Evolutionary conservation across 371 early-diverging fungal species (phyloP).

Genomic region (Aphelidium insulamus): DNA sequence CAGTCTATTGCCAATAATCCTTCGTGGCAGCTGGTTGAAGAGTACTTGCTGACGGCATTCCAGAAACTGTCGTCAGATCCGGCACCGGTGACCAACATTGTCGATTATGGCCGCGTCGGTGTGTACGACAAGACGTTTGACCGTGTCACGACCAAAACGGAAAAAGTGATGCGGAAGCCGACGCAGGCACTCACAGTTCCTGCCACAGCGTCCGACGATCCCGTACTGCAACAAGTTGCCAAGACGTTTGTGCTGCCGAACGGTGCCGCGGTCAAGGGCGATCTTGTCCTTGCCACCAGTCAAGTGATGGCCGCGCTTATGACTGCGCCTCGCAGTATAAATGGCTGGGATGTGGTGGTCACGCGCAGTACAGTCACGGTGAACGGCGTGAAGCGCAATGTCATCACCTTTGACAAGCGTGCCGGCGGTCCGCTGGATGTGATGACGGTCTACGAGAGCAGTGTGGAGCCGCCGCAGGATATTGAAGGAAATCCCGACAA

Average conservation of each 20-base stretch:
- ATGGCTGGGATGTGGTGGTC: constrained; percentile 89
- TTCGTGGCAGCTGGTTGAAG: constrained; percentile 84
- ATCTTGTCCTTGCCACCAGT: constrained; percentile 86
- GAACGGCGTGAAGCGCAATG: too few species aligned
- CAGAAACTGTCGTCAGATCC: constrained; percentile 57
- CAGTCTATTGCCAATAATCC: constrained; percentile 65
- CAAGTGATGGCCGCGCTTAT: constrained; percentile 70
- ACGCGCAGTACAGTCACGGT: constrained; percentile 65
- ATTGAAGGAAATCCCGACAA: too few species aligned
- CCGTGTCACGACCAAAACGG: constrained; percentile 55
- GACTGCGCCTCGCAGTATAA: constrained; percentile 73
- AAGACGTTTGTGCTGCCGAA: constrained; percentile 26
- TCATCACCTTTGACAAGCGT: constrained; percentile 85
- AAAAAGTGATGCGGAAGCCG: constrained; percentile 49
- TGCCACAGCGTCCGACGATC: constrained; percentile 60
- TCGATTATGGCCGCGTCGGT: constrained; percentile 40
- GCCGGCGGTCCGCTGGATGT: constrained; percentile 53
- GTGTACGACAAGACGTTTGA: constrained; percentile 69
- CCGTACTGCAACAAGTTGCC: constrained; percentile 32
- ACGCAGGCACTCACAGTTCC: constrained; percentile 36
- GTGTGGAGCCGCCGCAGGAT: constrained; percentile 73
- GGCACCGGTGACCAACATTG: constrained; percentile 2
- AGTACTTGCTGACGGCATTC: constrained; percentile 75
- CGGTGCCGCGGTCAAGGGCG: constrained; percentile 32
- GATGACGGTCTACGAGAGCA: constrained; percentile 85